Evolutionary conservation across 371 early-diverging fungal genomes (phyloP).

Genomic region (Phascolomyces articulosus): DNA sequence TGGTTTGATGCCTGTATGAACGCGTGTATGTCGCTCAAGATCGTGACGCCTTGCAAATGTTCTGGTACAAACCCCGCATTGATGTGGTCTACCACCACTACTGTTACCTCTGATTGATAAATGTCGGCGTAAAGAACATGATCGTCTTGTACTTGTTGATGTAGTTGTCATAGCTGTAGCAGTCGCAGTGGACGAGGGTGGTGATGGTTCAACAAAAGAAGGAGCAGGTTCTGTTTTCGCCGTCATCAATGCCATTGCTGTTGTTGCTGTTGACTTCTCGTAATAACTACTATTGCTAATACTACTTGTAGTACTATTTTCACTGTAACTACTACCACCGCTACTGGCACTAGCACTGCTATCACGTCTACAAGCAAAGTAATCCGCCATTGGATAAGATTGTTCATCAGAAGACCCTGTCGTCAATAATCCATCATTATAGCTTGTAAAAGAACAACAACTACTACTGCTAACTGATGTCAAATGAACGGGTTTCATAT

Average conservation of each 20-base stretch:
- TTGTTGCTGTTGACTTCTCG: background rate
- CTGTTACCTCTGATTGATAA: background rate
- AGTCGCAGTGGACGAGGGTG: no score
- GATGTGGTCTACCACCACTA: slow-evolving; percentile 5
- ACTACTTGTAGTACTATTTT: background rate
- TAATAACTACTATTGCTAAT: background rate
- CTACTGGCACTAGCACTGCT: background rate
- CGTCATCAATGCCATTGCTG: no score
- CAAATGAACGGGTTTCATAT: background rate
- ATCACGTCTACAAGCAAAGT: background rate
- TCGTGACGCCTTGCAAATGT: slow-evolving; percentile 60
- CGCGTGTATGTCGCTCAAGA: slow-evolving; percentile 57
- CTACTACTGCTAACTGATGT: background rate
- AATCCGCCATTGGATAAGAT: background rate
- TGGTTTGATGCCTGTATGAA: slow-evolving; percentile 59
- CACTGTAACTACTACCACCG: background rate
- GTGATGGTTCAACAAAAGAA: no score
- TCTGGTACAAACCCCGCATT: slow-evolving; percentile 18
- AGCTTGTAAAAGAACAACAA: background rate
- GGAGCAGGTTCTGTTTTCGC: no score
- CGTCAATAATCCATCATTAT: background rate
- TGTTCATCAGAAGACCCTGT: background rate
- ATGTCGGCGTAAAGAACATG: background rate
- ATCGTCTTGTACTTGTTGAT: background rate
- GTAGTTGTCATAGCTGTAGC: background rate